Evolutionary conservation across 2,329 filamentous ascomycete species (phyloP).

Genomic region (Exophiala lecanii-corni): DNA sequence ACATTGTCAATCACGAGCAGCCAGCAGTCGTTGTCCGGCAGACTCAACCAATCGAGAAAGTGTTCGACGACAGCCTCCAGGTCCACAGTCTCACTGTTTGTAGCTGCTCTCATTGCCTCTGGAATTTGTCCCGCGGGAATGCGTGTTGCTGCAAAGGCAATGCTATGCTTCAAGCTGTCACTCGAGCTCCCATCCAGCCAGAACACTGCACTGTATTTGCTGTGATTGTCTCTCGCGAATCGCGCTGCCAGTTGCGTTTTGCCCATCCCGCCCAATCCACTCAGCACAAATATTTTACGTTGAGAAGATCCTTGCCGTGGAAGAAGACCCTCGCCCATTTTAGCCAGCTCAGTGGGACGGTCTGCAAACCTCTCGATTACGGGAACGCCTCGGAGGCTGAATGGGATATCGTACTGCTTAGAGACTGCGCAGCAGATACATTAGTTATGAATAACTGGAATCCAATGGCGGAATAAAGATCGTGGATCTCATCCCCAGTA

Average conservation of each 20-base stretch:
- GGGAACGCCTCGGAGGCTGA: constrained; percentile 6
- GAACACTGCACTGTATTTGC: constrained; percentile 37
- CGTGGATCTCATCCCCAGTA: too few relatives aligned
- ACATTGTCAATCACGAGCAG: constrained; percentile 31
- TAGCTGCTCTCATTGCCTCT: constrained; percentile 1
- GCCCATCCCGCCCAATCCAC: constrained; percentile 43
- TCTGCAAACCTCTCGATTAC: constrained; percentile 7
- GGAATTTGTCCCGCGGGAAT: constrained; percentile 1
- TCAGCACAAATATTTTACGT: constrained; percentile 27
- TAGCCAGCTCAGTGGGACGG: constrained; percentile 3
- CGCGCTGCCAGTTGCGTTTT: constrained; percentile 40
- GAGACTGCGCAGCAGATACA: neutral
- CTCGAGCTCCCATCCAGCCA: constrained; percentile 36
- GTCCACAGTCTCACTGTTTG: too few relatives aligned
- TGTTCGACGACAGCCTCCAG: too few relatives aligned
- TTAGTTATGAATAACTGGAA: too few relatives aligned
- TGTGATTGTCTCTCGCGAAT: constrained; percentile 33
- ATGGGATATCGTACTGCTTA: constrained; percentile 5
- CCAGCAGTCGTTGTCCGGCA: constrained; percentile 24
- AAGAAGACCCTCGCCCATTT: constrained; percentile 1
- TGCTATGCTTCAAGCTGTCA: constrained; percentile 1
- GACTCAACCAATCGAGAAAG: too few relatives aligned
- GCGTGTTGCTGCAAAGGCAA: neutral
- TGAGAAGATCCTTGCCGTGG: constrained; percentile 4
- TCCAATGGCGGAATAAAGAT: too few relatives aligned